Percentiles rank a stretch among this genome's conserved stretches.
These are phyloP conservation scores for Iberis pinnata DNA, from an alignment of 345 rosid genomes.

Conservation along the genomic window DNA sequence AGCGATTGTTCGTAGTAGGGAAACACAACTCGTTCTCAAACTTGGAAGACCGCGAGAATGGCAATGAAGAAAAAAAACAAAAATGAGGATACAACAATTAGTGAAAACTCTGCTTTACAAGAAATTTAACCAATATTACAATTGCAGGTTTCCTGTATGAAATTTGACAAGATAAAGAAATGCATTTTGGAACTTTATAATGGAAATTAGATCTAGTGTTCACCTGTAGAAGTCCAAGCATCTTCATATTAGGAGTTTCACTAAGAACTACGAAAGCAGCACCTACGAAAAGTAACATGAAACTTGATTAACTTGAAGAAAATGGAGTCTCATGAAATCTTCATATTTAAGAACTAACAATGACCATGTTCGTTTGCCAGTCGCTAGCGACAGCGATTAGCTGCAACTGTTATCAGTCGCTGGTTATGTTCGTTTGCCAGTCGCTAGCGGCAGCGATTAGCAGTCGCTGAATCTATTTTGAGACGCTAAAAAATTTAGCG, in stretches of 20 bases:
- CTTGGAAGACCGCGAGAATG: slow-evolving; percentile 5
- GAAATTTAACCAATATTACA: slow-evolving; percentile 1
- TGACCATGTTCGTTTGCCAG: too few relatives aligned
- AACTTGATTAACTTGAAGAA: not conserved
- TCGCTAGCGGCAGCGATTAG: too few relatives aligned
- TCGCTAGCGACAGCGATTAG: too few relatives aligned
- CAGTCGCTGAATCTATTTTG: too few relatives aligned
- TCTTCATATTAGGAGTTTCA: slow-evolving; percentile 79
- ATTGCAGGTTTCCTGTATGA: not conserved
- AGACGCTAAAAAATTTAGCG: too few relatives aligned
- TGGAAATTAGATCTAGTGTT: slow-evolving; percentile 11
- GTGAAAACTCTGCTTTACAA: not conserved
- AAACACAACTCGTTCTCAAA: not conserved
- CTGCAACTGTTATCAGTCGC: too few relatives aligned
- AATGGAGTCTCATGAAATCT: too few relatives aligned
- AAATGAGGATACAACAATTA: not conserved
- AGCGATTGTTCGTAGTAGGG: not conserved
- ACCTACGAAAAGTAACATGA: slow-evolving; percentile 46
- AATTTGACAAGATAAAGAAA: slow-evolving; percentile 2
- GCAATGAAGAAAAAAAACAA: not conserved
- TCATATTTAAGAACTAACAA: slow-evolving; percentile 6
- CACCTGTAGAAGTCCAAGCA: slow-evolving; percentile 96
- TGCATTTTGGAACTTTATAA: slow-evolving; percentile 1
- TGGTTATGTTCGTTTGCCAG: too few relatives aligned
- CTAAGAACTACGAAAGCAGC: slow-evolving; percentile 75